phyloP scores from a whole-genome alignment of 768 basidiomycete genomes.

The Tricholoma hemisulphureum region DNA sequence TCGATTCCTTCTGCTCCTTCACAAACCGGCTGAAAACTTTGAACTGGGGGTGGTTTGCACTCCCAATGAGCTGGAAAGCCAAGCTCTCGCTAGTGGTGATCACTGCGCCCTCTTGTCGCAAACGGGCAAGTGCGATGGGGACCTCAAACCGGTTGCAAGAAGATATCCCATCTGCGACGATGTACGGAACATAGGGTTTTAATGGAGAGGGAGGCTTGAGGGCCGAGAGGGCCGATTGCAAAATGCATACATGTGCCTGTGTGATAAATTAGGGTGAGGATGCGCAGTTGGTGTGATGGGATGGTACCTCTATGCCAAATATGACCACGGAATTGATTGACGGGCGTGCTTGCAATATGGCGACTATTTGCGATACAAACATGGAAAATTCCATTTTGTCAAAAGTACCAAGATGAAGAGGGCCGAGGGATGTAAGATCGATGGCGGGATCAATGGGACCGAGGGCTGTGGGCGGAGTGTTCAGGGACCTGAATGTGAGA shows the following conservation, averaged over 20 bases:
- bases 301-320: slow-evolving; percentile 82
- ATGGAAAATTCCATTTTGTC: slow-evolving; percentile 87
- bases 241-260: slow-evolving; percentile 61
- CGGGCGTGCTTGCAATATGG: slow-evolving; percentile 46
- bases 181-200: slow-evolving; percentile 18
- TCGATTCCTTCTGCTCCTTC: slow-evolving; percentile 20
- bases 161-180: slow-evolving; percentile 20
- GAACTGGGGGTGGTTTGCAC: slow-evolving; percentile 18
- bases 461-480: slow-evolving; percentile 46
- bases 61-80: slow-evolving; percentile 20
- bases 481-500: background rate
- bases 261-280: background rate
- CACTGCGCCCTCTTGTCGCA: slow-evolving; percentile 18
- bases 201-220: slow-evolving; percentile 27
- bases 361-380: slow-evolving; percentile 65
- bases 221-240: slow-evolving; percentile 50
- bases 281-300: background rate
- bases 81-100: slow-evolving; percentile 21
- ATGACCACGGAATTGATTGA: slow-evolving; percentile 63
- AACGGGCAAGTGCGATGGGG: slow-evolving; percentile 17
- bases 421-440: slow-evolving; percentile 49
- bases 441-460: slow-evolving; percentile 68
- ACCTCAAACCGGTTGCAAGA: slow-evolving; percentile 22
- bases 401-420: slow-evolving; percentile 58
- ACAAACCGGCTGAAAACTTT: slow-evolving; percentile 19